Conservation (phyloP, 768 basidiomycete genomes). For the Podaxis mareebaensis region DNA sequence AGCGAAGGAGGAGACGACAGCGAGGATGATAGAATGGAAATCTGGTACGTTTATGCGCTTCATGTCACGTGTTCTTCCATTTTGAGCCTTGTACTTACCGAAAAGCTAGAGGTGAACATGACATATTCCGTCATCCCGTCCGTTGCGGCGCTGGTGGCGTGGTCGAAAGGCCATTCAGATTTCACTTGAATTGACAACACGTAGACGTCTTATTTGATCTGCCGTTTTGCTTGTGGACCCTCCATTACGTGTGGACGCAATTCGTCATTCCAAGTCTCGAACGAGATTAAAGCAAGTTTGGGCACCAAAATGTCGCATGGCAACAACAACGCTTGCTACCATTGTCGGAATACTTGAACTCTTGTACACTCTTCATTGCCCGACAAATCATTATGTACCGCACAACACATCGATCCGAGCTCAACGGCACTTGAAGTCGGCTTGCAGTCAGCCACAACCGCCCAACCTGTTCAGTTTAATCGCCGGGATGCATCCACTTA, state of each 20-base stretch:
- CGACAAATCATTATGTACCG: too few relatives aligned
- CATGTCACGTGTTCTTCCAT: neutral
- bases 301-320: too few relatives aligned
- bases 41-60: conserved; percentile 24
- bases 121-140: neutral
- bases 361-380: too few relatives aligned
- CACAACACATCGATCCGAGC: neutral
- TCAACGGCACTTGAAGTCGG: neutral
- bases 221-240: neutral
- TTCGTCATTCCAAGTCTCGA: too few relatives aligned
- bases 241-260: neutral
- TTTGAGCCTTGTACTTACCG: neutral
- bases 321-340: too few relatives aligned
- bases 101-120: neutral
- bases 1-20: conserved; percentile 24
- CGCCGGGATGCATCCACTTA: neutral
- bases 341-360: too few relatives aligned
- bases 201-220: neutral
- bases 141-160: neutral
- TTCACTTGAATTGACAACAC: neutral
- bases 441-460: neutral
- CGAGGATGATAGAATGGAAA: conserved; percentile 44
- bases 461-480: neutral
- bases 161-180: neutral
- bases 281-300: too few relatives aligned